phyloP scores from a whole-genome alignment of 169 alveolate genomes.

The Plasmodium relictum region DNA sequence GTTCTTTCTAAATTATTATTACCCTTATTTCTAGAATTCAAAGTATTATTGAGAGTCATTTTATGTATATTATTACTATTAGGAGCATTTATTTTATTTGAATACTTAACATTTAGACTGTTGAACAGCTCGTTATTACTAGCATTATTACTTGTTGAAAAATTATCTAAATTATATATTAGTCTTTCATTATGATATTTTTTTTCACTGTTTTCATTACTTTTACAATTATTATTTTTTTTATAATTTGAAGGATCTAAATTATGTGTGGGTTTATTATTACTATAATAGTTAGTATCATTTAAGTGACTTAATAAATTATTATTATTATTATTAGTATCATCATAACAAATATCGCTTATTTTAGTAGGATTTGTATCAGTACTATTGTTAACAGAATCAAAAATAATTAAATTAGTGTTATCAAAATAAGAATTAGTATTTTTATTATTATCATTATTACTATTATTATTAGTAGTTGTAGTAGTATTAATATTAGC shows the following conservation, averaged over 20 bases:
- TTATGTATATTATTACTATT: not conserved
- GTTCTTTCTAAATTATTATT: not conserved
- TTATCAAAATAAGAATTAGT: too few relatives aligned
- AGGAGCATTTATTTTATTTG: not conserved
- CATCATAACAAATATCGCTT: too few relatives aligned
- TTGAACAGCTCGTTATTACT: slow-evolving; percentile 25
- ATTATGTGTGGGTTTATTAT: too few relatives aligned
- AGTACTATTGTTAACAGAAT: too few relatives aligned
- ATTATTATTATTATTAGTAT: too few relatives aligned
- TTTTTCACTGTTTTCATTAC: not conserved
- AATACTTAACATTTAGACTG: slow-evolving; percentile 32
- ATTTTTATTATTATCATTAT: too few relatives aligned
- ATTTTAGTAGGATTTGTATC: too few relatives aligned
- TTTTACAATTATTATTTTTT: not conserved
- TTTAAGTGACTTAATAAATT: too few relatives aligned
- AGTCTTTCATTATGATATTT: not conserved
- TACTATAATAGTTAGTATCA: too few relatives aligned
- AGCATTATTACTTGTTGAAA: not conserved
- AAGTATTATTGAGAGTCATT: not conserved
- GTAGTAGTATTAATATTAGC: not conserved
- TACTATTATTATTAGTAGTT: not conserved
- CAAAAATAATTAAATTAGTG: too few relatives aligned
- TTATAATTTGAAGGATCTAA: too few relatives aligned
- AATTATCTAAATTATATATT: not conserved
- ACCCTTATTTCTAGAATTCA: not conserved